Evolutionary conservation across 202 grass and related monocot species (phyloP).

Genomic region (Panicum hallii): DNA sequence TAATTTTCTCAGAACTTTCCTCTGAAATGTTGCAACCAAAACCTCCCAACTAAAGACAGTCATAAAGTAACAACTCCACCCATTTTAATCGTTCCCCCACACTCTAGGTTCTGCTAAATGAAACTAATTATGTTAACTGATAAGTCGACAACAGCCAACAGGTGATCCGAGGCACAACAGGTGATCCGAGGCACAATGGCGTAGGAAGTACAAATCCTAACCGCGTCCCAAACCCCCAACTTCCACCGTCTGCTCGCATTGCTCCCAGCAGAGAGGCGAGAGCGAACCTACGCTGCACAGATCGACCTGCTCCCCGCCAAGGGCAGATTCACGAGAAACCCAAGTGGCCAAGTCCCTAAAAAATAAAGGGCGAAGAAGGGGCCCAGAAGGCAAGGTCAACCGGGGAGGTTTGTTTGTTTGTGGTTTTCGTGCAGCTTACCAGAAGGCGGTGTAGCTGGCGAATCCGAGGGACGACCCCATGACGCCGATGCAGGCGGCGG

Average conservation of each 20-base stretch:
- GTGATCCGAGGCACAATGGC: too few relatives aligned
- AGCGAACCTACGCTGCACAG: not conserved
- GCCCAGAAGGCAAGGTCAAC: not conserved
- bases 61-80: not conserved
- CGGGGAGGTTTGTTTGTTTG: not conserved
- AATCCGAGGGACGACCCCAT: constrained; percentile 78
- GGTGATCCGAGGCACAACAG: too few relatives aligned
- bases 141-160: not conserved
- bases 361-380: not conserved
- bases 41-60: not conserved
- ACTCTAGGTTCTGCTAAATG: not conserved
- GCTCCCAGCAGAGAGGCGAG: not conserved
- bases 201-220: not conserved
- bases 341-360: not conserved
- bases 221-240: not conserved
- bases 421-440: constrained; percentile 50
- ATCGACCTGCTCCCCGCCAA: not conserved
- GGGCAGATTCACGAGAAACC: not conserved
- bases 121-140: not conserved
- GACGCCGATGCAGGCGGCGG: constrained; percentile 72
- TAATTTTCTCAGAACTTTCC: not conserved
- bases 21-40: not conserved
- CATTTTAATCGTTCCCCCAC: not conserved
- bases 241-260: constrained; percentile 23
- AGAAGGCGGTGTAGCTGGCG: constrained; percentile 94